Conservation (phyloP, 306 rosid species). For the Quillaja saponaria region DNA sequence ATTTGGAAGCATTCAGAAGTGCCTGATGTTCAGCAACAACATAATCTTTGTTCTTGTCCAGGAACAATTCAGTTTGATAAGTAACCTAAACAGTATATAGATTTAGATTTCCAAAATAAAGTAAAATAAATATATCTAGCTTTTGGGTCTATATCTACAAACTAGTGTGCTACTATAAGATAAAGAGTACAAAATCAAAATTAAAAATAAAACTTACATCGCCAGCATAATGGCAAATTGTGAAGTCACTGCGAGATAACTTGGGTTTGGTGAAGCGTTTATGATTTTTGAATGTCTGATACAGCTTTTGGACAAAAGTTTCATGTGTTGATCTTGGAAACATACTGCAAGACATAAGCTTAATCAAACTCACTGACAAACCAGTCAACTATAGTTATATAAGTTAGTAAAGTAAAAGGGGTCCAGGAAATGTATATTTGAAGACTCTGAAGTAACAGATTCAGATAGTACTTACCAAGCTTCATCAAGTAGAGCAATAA, state of each 20-base stretch:
- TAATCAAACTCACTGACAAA: background rate
- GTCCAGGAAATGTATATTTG: too few species aligned
- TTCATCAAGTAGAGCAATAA: constrained; percentile 96
- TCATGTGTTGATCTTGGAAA: constrained; percentile 99
- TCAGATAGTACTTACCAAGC: constrained; percentile 74
- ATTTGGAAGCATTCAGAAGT: constrained; percentile 77
- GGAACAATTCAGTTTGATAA: constrained; percentile 93
- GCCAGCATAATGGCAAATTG: constrained; percentile 98
- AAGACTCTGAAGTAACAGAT: constrained; percentile 3
- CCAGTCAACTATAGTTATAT: too few species aligned
- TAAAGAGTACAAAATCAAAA: constrained; percentile 15
- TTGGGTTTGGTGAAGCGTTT: constrained; percentile 90
- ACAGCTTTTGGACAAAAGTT: constrained; percentile 95
- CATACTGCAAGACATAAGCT: constrained; percentile 66
- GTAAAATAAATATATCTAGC: constrained; percentile 27
- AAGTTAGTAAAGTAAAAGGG: too few species aligned
- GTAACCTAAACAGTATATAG: constrained; percentile 66
- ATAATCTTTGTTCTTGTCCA: constrained; percentile 99
- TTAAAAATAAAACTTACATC: constrained; percentile 66
- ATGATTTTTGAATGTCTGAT: constrained; percentile 94
- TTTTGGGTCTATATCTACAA: constrained; percentile 29
- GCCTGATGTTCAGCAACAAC: constrained; percentile 99
- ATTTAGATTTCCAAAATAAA: constrained; percentile 23
- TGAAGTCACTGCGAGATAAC: constrained; percentile 89
- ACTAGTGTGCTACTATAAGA: constrained; percentile 11